phyloP scores from a whole-genome alignment of 257 asterid species.

The Scutellaria minor region DNA sequence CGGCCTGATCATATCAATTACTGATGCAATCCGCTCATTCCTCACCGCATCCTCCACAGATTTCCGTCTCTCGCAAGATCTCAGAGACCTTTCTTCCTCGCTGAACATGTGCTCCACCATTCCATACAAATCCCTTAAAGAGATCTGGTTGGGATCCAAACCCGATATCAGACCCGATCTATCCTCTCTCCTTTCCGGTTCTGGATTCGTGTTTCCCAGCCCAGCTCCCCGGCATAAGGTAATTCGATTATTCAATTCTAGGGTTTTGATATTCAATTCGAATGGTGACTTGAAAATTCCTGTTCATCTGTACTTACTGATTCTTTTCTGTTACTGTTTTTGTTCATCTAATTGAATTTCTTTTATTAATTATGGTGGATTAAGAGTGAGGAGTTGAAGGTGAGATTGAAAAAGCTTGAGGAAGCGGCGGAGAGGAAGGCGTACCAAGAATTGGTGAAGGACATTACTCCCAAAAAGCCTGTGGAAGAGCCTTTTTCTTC shows the following conservation, averaged over 20 bases:
- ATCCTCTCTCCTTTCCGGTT: constrained; percentile 51
- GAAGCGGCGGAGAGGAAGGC: constrained; percentile 84
- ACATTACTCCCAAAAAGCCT: constrained; percentile 69
- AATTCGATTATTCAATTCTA: background rate
- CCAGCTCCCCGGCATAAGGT: constrained; percentile 92
- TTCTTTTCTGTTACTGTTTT: background rate
- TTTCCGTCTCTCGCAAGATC: constrained; percentile 54
- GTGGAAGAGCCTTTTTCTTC: constrained; percentile 90
- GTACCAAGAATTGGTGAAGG: constrained; percentile 85
- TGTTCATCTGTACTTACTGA: constrained; percentile 8
- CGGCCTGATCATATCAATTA: constrained; percentile 57
- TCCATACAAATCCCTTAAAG: constrained; percentile 64
- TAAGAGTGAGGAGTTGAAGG: constrained; percentile 81
- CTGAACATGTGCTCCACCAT: constrained; percentile 49
- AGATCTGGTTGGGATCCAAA: constrained; percentile 66
- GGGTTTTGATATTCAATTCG: background rate
- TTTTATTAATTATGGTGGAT: background rate
- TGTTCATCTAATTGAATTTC: background rate
- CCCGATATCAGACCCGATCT: constrained; percentile 55
- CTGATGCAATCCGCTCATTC: constrained; percentile 62
- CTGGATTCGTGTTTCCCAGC: constrained; percentile 61
- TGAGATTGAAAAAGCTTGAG: constrained; percentile 69
- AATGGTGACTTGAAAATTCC: background rate
- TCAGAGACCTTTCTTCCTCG: constrained; percentile 62
- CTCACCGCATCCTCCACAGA: constrained; percentile 55